Conservation (phyloP, 345 rosid genomes). For the Rhizophora mangle region DNA sequence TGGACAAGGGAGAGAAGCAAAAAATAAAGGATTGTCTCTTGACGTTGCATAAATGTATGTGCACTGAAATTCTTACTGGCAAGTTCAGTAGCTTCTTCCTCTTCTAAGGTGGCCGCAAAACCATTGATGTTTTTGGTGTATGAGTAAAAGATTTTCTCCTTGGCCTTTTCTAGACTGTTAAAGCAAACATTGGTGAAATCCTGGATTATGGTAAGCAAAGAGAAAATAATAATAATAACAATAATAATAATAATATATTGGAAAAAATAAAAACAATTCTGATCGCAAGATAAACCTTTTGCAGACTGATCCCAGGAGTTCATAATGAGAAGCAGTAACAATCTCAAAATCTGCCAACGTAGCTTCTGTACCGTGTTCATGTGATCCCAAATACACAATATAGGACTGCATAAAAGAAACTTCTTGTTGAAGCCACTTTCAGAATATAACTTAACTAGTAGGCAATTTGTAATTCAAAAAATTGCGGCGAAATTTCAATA, state of each 20-base stretch:
- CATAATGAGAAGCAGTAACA: conserved; percentile 7
- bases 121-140: conserved; percentile 27
- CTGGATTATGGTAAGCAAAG: no score
- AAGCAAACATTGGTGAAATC: background rate
- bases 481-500: no score
- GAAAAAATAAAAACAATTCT: background rate
- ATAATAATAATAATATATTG: background rate
- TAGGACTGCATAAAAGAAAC: no score
- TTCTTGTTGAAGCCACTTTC: no score
- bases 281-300: background rate
- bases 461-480: no score
- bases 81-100: conserved; percentile 21
- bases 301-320: conserved; percentile 13
- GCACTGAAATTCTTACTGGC: conserved; percentile 9
- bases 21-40: no score
- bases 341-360: no score
- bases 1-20: background rate
- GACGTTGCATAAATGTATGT: no score
- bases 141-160: conserved; percentile 23
- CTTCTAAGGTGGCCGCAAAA: conserved; percentile 23
- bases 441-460: no score
- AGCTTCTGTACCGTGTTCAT: conserved; percentile 11
- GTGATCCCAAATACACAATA: conserved; percentile 1
- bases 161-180: conserved; percentile 13
- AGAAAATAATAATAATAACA: background rate